Conservation (phyloP, 768 basidiomycete genomes). For the Boletus pseudopeckii region DNA sequence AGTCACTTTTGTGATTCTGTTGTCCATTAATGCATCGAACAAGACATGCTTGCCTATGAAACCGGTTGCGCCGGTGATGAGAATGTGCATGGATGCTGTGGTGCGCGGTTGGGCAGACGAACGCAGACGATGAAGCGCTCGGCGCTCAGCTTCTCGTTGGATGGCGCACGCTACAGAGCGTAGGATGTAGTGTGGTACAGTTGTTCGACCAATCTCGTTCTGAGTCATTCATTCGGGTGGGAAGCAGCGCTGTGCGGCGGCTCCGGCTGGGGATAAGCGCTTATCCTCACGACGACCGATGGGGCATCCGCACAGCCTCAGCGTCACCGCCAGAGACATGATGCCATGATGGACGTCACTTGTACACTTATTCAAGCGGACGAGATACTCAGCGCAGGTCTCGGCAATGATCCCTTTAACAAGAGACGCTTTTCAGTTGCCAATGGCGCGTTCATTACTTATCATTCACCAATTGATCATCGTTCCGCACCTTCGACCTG, state of each 20-base stretch:
- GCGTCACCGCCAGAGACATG: no score
- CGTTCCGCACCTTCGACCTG: no score
- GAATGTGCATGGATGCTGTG: constrained; percentile 20
- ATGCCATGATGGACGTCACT: no score
- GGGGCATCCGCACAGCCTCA: not conserved
- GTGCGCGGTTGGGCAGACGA: not conserved
- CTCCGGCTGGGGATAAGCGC: not conserved
- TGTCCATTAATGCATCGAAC: constrained; percentile 16
- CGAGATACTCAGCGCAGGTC: not conserved
- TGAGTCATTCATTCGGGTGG: not conserved
- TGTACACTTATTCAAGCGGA: not conserved
- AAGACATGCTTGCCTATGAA: constrained; percentile 23
- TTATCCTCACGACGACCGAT: not conserved
- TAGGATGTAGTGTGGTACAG: no score
- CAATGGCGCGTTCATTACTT: not conserved
- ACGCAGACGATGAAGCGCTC: not conserved
- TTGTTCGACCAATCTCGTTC: not conserved
- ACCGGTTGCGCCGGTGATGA: constrained; percentile 27
- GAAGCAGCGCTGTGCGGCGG: not conserved
- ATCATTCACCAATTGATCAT: not conserved
- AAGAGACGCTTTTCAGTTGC: not conserved
- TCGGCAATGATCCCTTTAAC: not conserved
- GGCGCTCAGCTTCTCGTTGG: not conserved
- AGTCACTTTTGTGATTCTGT: constrained; percentile 25
- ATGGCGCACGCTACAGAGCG: not conserved